A percentile compares a stretch with the other conserved stretches of the same genome.
Conservation (phyloP, 192 early-diverging fungal genomes). For the Entomortierella lignicola region DNA sequence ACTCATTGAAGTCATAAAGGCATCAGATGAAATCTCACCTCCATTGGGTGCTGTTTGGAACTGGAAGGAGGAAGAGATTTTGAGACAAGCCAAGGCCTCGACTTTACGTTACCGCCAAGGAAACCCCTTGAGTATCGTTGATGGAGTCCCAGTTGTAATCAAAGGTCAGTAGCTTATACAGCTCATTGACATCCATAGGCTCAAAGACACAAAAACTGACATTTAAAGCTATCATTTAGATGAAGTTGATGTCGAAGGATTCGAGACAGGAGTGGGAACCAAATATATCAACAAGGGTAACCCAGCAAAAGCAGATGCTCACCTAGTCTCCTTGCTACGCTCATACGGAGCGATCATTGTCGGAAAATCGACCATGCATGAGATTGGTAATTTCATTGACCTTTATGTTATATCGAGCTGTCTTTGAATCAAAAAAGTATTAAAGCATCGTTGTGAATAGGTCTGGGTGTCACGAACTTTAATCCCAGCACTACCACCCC, state of each 20-base stretch:
- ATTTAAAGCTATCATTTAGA: conserved; percentile 54
- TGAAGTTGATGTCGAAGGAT: conserved; percentile 70
- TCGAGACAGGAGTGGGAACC: conserved; percentile 69
- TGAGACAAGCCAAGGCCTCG: conserved; percentile 65
- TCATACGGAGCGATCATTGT: conserved; percentile 72
- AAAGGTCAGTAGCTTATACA: conserved; percentile 58
- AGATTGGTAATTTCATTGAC: conserved; percentile 62
- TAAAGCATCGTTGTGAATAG: conserved; percentile 2
- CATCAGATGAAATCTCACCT: conserved; percentile 28
- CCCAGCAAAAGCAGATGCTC: conserved; percentile 62
- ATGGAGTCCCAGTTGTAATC: conserved; percentile 79
- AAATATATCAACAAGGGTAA: conserved; percentile 64
- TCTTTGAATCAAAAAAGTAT: too few relatives aligned
- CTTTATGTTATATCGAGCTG: neutral
- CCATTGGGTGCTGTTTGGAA: conserved; percentile 44
- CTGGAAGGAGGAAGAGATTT: conserved; percentile 48
- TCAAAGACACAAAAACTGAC: too few relatives aligned
- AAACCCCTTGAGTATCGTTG: conserved; percentile 66
- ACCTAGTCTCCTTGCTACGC: conserved; percentile 60
- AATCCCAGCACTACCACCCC: conserved; percentile 71
- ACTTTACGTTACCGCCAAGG: conserved; percentile 63
- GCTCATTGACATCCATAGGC: too few relatives aligned
- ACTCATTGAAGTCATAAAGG: conserved; percentile 28
- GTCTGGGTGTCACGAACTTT: conserved; percentile 67
- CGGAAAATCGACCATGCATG: conserved; percentile 81